These are phyloP conservation scores for Panus rudis DNA, from an alignment of 768 basidiomycete genomes.

Conservation along the genomic window DNA sequence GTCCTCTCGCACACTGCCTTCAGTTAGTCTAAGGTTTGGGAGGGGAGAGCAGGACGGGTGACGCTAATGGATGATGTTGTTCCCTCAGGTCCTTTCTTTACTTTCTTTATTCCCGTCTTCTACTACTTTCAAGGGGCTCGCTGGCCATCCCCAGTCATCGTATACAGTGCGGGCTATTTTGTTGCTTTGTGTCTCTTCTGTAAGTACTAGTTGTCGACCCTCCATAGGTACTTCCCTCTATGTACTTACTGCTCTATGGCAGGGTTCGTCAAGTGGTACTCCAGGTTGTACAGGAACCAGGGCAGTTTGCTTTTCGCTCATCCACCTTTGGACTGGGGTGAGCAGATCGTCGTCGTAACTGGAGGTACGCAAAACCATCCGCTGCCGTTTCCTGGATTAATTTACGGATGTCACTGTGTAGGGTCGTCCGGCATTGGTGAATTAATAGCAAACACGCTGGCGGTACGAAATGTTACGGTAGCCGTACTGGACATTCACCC, in stretches of 20 bases:
- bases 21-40: slow-evolving; percentile 53
- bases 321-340: slow-evolving; percentile 68
- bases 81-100: slow-evolving; percentile 72
- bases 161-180: slow-evolving; percentile 48
- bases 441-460: slow-evolving; percentile 80
- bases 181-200: slow-evolving; percentile 57
- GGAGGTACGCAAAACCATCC: slow-evolving; percentile 70
- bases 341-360: slow-evolving; percentile 86
- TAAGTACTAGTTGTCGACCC: slow-evolving; percentile 31
- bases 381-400: too few relatives aligned
- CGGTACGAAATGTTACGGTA: slow-evolving; percentile 73
- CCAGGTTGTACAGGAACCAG: slow-evolving; percentile 70
- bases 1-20: slow-evolving; percentile 73
- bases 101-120: slow-evolving; percentile 72
- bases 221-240: not conserved
- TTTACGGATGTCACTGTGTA: slow-evolving; percentile 23
- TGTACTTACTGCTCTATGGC: not conserved
- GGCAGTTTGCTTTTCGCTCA: slow-evolving; percentile 56
- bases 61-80: too few relatives aligned
- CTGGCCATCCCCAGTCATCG: slow-evolving; percentile 42
- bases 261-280: slow-evolving; percentile 71
- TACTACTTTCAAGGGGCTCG: slow-evolving; percentile 64
- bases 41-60: too few relatives aligned
- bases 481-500: slow-evolving; percentile 83
- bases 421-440: slow-evolving; percentile 89